Percentiles rank a stretch among this genome's conserved stretches.
Evolutionary conservation across 177 flowering plant genomes (phyloP).

Genomic region (Vitis hybrid): DNA sequence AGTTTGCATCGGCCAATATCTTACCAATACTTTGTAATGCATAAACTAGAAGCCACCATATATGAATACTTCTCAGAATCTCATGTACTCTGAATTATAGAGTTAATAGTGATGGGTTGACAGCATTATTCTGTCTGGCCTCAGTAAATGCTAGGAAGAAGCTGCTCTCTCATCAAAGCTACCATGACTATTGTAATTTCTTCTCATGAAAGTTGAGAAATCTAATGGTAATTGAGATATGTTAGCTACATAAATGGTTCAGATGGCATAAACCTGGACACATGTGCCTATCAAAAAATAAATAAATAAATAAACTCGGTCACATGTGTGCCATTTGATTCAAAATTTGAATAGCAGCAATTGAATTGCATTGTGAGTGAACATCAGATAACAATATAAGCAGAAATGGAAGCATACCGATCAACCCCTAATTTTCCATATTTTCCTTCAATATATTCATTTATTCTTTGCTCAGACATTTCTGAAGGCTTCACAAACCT

Average conservation of each 20-base stretch:
- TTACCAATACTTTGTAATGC: too few relatives aligned
- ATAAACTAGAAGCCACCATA: background rate
- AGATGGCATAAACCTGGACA: too few relatives aligned
- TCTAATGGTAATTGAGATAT: too few relatives aligned
- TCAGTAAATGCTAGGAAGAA: too few relatives aligned
- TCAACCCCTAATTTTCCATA: slow-evolving; percentile 93
- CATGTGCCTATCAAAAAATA: too few relatives aligned
- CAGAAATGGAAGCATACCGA: slow-evolving; percentile 46
- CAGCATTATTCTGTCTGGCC: background rate
- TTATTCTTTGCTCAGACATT: slow-evolving; percentile 73
- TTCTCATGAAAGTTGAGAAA: too few relatives aligned
- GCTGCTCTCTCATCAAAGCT: background rate
- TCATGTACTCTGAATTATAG: background rate
- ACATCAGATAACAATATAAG: background rate
- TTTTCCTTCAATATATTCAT: slow-evolving; percentile 86
- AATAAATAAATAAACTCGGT: background rate
- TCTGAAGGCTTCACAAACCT: slow-evolving; percentile 90
- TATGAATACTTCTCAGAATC: background rate
- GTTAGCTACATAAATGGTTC: too few relatives aligned
- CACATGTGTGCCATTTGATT: background rate
- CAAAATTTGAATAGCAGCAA: background rate
- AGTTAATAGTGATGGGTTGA: background rate
- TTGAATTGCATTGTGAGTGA: background rate
- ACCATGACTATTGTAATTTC: too few relatives aligned
- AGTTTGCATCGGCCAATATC: background rate